Conservation (phyloP, 108 stramenopile genomes). For the Craspedostauros australis region DNA sequence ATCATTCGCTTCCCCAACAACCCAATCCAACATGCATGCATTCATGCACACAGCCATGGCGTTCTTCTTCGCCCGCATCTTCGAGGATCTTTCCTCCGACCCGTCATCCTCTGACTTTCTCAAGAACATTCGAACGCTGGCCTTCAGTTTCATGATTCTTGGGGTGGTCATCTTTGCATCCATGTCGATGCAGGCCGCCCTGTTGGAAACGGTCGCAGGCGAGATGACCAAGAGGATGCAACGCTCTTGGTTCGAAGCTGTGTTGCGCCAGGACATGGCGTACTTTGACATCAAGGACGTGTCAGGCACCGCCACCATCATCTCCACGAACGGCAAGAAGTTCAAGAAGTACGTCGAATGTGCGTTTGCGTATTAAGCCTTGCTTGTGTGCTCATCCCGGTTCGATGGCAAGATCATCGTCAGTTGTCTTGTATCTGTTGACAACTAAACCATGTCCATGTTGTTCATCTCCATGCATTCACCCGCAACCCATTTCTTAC, state of each 20-base stretch:
- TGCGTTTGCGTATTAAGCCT: too few species aligned
- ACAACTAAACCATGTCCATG: too few species aligned
- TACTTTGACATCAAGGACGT: constrained; percentile 50
- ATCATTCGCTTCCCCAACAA: too few species aligned
- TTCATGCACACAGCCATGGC: constrained; percentile 24
- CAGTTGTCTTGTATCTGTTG: too few species aligned
- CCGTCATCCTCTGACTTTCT: constrained; percentile 16
- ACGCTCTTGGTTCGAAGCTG: constrained; percentile 37
- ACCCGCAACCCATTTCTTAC: too few species aligned
- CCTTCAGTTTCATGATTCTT: constrained; percentile 38
- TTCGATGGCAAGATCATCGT: too few species aligned
- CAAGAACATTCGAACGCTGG: constrained; percentile 24
- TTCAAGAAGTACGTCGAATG: constrained; percentile 19
- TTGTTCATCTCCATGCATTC: too few species aligned
- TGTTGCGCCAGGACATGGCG: constrained; percentile 57
- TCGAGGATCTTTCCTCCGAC: constrained; percentile 29
- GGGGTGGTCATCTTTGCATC: constrained; percentile 27
- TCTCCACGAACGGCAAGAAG: constrained; percentile 29
- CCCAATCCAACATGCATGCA: too few species aligned
- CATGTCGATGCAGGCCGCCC: constrained; percentile 27
- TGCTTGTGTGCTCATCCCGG: too few species aligned
- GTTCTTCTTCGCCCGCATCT: constrained; percentile 34
- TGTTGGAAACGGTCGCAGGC: constrained; percentile 36
- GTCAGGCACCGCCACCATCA: constrained; percentile 31
- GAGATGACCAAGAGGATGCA: constrained; percentile 36